A percentile compares a stretch with the other conserved stretches of the same genome.
phyloP scores from a whole-genome alignment of 441 rosid genomes.

The Jatropha multifida region DNA sequence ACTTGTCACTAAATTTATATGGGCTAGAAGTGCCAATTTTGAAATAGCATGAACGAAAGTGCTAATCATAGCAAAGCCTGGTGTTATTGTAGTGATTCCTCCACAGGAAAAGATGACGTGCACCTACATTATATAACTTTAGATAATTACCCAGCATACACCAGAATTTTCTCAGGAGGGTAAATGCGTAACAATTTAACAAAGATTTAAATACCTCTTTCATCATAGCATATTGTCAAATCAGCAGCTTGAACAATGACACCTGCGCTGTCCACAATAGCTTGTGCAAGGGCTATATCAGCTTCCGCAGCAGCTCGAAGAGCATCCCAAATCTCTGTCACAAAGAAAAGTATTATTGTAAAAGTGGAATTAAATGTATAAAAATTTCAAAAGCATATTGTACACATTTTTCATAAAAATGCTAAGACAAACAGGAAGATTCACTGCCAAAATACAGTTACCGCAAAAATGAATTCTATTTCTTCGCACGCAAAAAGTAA shows the following conservation, averaged over 20 bases:
- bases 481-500: not conserved
- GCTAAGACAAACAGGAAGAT: not conserved
- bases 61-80: no score
- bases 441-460: not conserved
- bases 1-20: no score
- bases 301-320: slow-evolving; percentile 82
- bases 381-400: not conserved
- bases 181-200: not conserved
- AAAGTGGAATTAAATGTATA: not conserved
- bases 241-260: slow-evolving; percentile 74
- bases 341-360: slow-evolving; percentile 2
- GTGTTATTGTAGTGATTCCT: no score
- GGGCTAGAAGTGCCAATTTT: no score
- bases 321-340: slow-evolving; percentile 88
- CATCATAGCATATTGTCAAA: slow-evolving; percentile 81
- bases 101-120: no score
- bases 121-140: not conserved
- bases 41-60: no score
- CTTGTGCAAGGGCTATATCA: slow-evolving; percentile 68
- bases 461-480: not conserved
- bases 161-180: not conserved
- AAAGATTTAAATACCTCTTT: slow-evolving; percentile 52
- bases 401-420: not conserved
- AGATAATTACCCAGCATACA: not conserved
- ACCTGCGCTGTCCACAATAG: slow-evolving; percentile 84